These are phyloP conservation scores for Fusarium secorum DNA, from an alignment of 2,329 filamentous ascomycete species.

Conservation along the genomic window DNA sequence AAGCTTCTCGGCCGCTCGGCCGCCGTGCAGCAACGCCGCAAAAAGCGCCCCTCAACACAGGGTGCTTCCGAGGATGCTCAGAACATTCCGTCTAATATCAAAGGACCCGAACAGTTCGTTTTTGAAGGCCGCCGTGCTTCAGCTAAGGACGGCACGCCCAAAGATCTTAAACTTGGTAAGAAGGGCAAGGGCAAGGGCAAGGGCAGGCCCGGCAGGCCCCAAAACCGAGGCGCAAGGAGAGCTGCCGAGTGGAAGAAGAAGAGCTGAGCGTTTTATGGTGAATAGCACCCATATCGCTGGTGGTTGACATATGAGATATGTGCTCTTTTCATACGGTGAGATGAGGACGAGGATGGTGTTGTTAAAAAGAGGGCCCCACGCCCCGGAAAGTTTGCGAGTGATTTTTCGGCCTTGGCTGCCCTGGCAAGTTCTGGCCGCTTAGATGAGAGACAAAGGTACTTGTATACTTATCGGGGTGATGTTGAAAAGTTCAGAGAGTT, in stretches of 20 bases:
- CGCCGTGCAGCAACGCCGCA: constrained; percentile 57
- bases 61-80: constrained; percentile 33
- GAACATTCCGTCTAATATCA: constrained; percentile 44
- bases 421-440: constrained; percentile 10
- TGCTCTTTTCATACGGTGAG: constrained; percentile 1
- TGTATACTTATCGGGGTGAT: background rate
- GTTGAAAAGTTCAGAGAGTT: constrained; percentile 1
- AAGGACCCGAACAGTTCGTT: constrained; percentile 74
- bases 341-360: constrained; percentile 5
- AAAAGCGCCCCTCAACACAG: constrained; percentile 30
- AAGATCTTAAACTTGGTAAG: constrained; percentile 66
- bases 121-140: constrained; percentile 83
- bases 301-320: constrained; percentile 2
- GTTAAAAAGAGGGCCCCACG: constrained; percentile 12
- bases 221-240: constrained; percentile 50
- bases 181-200: constrained; percentile 62
- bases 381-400: constrained; percentile 32
- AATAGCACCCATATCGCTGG: background rate
- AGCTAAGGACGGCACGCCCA: constrained; percentile 69
- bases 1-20: constrained; percentile 78
- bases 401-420: constrained; percentile 25
- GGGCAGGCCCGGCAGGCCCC: constrained; percentile 49
- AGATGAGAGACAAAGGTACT: constrained; percentile 26
- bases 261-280: constrained; percentile 24
- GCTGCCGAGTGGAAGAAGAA: constrained; percentile 58